These are phyloP conservation scores for Neurospora sp. DNA, from an alignment of 495 filamentous ascomycete genomes.

Conservation along the genomic window DNA sequence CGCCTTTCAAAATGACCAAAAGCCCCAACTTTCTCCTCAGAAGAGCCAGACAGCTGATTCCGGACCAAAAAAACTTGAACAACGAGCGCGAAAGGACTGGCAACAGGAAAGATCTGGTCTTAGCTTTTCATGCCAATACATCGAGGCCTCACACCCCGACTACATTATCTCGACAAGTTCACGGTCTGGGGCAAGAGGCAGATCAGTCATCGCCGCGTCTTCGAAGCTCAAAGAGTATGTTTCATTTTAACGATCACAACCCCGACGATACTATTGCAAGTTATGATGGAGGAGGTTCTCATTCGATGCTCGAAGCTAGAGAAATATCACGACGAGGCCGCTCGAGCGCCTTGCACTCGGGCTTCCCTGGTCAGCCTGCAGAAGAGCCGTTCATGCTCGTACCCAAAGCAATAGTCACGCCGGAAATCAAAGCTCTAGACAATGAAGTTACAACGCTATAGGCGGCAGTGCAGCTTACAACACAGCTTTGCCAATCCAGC, in stretches of 20 bases:
- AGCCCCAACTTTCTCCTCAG: not conserved
- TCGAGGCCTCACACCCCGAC: not conserved
- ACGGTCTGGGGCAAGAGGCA: not conserved
- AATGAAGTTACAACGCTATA: conserved; percentile 26
- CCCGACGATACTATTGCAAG: not conserved
- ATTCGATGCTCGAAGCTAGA: not conserved
- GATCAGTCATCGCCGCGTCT: not conserved
- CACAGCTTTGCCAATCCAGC: conserved; percentile 19
- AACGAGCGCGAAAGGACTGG: not conserved
- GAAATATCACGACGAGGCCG: not conserved
- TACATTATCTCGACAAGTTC: not conserved
- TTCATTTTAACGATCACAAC: not conserved
- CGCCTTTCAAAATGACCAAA: not conserved
- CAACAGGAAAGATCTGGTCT: not conserved
- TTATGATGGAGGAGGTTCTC: not conserved
- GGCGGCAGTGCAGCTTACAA: conserved; percentile 38
- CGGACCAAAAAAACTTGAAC: not conserved
- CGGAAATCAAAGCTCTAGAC: conserved; percentile 40
- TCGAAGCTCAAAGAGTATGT: conserved; percentile 8
- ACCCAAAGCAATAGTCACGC: conserved; percentile 34
- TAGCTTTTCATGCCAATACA: not conserved
- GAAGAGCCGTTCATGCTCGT: conserved; percentile 25
- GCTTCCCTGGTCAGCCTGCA: not conserved
- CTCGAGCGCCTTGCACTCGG: not conserved
- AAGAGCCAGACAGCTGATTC: not conserved